phyloP scores from a whole-genome alignment of 352 stramenopile genomes.

The Globisporangium heterothallicum region DNA sequence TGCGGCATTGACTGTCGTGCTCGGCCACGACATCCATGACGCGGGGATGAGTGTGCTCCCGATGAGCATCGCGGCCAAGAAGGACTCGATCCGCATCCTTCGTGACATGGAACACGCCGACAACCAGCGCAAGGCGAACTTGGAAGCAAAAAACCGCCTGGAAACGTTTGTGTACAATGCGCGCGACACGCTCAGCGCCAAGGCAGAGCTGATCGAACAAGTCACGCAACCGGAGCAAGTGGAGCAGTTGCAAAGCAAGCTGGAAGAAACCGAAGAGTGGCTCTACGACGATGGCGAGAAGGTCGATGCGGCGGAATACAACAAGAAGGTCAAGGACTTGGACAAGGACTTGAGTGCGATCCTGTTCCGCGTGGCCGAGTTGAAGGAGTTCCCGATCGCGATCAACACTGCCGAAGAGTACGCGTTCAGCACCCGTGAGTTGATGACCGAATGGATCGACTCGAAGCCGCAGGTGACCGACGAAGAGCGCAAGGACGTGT shows the following conservation, averaged over 20 bases:
- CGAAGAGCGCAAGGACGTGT: conserved; percentile 83
- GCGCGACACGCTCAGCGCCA: conserved; percentile 76
- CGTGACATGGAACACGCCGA: conserved; percentile 68
- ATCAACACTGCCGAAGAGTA: conserved; percentile 67
- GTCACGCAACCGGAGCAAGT: conserved; percentile 85
- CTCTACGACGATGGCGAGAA: conserved; percentile 91
- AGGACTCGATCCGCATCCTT: conserved; percentile 60
- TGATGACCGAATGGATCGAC: conserved; percentile 57
- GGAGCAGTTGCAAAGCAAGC: conserved; percentile 61
- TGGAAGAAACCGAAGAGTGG: conserved; percentile 89
- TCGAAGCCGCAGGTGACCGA: conserved; percentile 85
- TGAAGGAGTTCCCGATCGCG: conserved; percentile 77
- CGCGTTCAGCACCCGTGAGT: conserved; percentile 50
- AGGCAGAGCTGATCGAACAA: conserved; percentile 74
- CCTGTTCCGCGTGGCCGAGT: conserved; percentile 87
- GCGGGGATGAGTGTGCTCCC: conserved; percentile 47
- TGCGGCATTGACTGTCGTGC: conserved; percentile 57
- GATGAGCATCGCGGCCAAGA: conserved; percentile 59
- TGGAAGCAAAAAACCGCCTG: conserved; percentile 88
- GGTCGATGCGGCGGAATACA: conserved; percentile 79
- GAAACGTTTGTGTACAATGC: conserved; percentile 93
- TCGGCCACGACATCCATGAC: conserved; percentile 27
- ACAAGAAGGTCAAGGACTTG: conserved; percentile 79
- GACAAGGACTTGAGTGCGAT: conserved; percentile 81
- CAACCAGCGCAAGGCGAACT: conserved; percentile 54